phyloP scores from a whole-genome alignment of 2,329 filamentous ascomycete species.

The Neonectria magnoliae region DNA sequence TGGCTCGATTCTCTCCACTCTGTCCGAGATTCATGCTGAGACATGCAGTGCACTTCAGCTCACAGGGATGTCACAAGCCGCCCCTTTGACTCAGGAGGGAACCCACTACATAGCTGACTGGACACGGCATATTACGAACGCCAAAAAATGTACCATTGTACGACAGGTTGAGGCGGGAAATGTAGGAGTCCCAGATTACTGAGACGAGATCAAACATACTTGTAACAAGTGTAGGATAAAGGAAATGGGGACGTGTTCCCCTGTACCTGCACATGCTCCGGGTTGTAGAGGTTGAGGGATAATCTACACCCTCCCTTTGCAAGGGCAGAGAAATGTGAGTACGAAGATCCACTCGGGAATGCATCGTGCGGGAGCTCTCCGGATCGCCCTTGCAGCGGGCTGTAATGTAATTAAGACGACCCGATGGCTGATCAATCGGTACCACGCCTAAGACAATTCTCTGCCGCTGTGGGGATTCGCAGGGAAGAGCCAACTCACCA shows the following conservation, averaged over 20 bases:
- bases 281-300: too few relatives aligned
- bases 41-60: not conserved
- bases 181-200: not conserved
- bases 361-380: not conserved
- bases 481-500: not conserved
- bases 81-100: too few relatives aligned
- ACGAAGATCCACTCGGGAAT: not conserved
- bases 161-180: not conserved
- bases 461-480: slow-evolving; percentile 1
- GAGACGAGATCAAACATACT: not conserved
- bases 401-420: not conserved
- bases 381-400: not conserved
- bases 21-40: not conserved
- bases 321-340: not conserved
- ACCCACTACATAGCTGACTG: too few relatives aligned
- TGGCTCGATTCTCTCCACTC: not conserved
- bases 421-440: not conserved
- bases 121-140: too few relatives aligned
- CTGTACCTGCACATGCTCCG: too few relatives aligned
- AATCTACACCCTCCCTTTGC: too few relatives aligned
- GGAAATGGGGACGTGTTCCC: too few relatives aligned
- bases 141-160: not conserved
- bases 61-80: not conserved
- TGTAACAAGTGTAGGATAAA: not conserved
- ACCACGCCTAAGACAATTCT: not conserved